These are phyloP conservation scores for Ploettnerulaceae sp. DNA, from an alignment of 2,329 filamentous ascomycete species.

Conservation along the genomic window DNA sequence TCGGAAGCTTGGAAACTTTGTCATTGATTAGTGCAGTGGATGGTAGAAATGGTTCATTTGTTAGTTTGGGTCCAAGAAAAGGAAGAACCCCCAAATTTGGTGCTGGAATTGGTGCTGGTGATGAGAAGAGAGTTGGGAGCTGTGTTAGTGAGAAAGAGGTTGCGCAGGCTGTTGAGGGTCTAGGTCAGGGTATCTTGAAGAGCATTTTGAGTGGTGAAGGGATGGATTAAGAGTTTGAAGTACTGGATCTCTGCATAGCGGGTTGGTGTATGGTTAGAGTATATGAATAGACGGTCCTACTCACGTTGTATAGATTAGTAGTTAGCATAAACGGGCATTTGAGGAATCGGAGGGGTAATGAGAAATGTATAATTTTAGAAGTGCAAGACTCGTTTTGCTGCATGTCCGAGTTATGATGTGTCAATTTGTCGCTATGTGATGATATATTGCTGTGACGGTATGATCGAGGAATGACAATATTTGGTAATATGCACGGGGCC, in stretches of 20 bases:
- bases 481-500: too few relatives aligned
- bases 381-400: too few relatives aligned
- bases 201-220: conserved; percentile 52
- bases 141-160: conserved; percentile 78
- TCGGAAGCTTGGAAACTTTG: conserved; percentile 82
- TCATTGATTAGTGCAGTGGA: conserved; percentile 69
- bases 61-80: conserved; percentile 57
- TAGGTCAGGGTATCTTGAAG: conserved; percentile 56
- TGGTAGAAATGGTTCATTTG: conserved; percentile 64
- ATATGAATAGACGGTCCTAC: too few relatives aligned
- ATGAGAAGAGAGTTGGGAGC: conserved; percentile 76
- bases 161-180: conserved; percentile 60
- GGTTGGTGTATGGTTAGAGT: conserved; percentile 12
- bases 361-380: conserved; percentile 9
- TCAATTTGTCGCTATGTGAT: too few relatives aligned
- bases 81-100: conserved; percentile 51
- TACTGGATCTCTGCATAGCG: conserved; percentile 22
- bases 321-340: background rate
- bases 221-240: conserved; percentile 24
- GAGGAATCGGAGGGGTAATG: background rate
- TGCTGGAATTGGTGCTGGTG: conserved; percentile 46
- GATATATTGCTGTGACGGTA: too few relatives aligned
- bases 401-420: too few relatives aligned
- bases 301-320: conserved; percentile 8
- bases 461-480: too few relatives aligned